Conservation (phyloP, 2,329 filamentous ascomycete genomes). For the Capronia coronata region DNA sequence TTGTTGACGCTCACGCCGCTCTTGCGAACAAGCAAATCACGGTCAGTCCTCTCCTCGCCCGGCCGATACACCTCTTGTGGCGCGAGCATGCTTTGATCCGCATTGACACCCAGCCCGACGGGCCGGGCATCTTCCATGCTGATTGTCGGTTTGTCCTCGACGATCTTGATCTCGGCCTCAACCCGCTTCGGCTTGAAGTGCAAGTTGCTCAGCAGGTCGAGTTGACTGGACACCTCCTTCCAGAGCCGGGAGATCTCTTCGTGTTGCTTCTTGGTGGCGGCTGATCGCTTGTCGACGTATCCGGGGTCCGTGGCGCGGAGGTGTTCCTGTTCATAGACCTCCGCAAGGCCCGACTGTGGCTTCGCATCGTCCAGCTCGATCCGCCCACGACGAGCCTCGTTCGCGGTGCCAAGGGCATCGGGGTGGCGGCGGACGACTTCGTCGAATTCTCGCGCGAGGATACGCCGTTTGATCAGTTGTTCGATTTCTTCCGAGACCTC, state of each 20-base stretch:
- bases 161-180: constrained; percentile 73
- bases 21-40: constrained; percentile 19
- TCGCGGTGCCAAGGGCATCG: constrained; percentile 59
- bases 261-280: constrained; percentile 76
- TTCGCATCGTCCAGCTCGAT: constrained; percentile 83
- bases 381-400: constrained; percentile 60
- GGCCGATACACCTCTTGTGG: constrained; percentile 91
- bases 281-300: constrained; percentile 74
- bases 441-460: constrained; percentile 84
- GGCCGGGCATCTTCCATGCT: constrained; percentile 94
- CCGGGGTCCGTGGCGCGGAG: constrained; percentile 69
- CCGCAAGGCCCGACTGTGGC: constrained; percentile 76
- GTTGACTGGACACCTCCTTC: constrained; percentile 69
- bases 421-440: constrained; percentile 79
- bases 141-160: constrained; percentile 84
- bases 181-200: constrained; percentile 89
- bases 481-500: constrained; percentile 89
- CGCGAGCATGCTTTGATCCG: constrained; percentile 66
- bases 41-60: constrained; percentile 48
- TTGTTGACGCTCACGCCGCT: constrained; percentile 56
- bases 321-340: constrained; percentile 92
- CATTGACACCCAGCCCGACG: constrained; percentile 65
- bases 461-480: constrained; percentile 86
- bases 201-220: constrained; percentile 87
- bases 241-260: constrained; percentile 75